Evolutionary conservation across 1,284 basidiomycete genomes (phyloP).

Genomic region (Papiliotrema laurentii): DNA sequence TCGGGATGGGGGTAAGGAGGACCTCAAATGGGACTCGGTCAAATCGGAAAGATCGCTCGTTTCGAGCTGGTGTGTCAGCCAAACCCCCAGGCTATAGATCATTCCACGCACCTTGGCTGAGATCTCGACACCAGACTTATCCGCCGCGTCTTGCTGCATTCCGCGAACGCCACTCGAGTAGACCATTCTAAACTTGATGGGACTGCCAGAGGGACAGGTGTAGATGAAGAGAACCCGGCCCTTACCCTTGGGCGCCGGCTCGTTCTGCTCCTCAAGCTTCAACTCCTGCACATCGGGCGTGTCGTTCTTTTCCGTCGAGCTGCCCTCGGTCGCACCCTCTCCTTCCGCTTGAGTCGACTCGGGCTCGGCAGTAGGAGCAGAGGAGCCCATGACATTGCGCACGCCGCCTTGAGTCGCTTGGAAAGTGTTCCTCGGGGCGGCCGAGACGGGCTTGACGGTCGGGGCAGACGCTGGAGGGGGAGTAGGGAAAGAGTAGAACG

Average conservation of each 20-base stretch:
- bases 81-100: too few relatives aligned
- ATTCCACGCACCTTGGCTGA: conserved; percentile 34
- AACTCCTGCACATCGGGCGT: conserved; percentile 4
- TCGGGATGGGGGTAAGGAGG: conserved; percentile 51
- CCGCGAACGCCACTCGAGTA: conserved; percentile 67
- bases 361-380: conserved; percentile 5
- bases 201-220: conserved; percentile 71
- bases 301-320: conserved; percentile 8
- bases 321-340: not conserved
- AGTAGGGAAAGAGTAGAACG: conserved; percentile 67
- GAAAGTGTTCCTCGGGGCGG: conserved; percentile 33
- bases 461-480: conserved; percentile 28
- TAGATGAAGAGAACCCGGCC: conserved; percentile 70
- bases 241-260: conserved; percentile 15
- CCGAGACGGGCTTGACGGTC: conserved; percentile 7
- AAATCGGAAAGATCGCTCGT: conserved; percentile 74
- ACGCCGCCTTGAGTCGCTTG: conserved; percentile 38
- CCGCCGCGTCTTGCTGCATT: conserved; percentile 58
- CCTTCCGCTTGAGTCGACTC: conserved; percentile 4
- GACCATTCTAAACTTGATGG: conserved; percentile 78
- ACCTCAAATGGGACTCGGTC: conserved; percentile 58
- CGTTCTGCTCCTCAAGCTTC: conserved; percentile 6
- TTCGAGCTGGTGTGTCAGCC: conserved; percentile 57
- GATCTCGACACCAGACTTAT: conserved; percentile 50
- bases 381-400: conserved; percentile 20